Evolutionary conservation across 2,329 filamentous ascomycete species (phyloP).

Genomic region (Dothideomycetes sp.): DNA sequence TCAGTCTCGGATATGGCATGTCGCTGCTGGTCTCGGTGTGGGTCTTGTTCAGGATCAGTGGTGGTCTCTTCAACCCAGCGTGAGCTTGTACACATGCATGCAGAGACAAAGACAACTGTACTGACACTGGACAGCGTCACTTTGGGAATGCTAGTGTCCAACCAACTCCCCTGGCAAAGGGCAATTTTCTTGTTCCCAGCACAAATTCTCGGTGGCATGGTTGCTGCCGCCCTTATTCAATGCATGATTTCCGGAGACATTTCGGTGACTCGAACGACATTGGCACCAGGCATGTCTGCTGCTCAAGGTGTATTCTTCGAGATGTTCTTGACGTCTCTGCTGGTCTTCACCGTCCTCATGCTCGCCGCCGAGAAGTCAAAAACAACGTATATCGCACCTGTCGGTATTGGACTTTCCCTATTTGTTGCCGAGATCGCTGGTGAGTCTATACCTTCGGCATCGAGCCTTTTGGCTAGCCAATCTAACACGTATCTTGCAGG

Average conservation of each 20-base stretch:
- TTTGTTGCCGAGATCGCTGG: slow-evolving; percentile 21
- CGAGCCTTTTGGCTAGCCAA: too few relatives aligned
- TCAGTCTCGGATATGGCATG: slow-evolving; percentile 25
- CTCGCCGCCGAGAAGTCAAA: slow-evolving; percentile 29
- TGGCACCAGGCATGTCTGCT: slow-evolving; percentile 21
- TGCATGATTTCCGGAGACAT: slow-evolving; percentile 25
- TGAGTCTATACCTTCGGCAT: background rate
- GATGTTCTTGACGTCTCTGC: slow-evolving; percentile 25
- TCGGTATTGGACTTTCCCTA: slow-evolving; percentile 20
- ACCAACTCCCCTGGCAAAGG: slow-evolving; percentile 20
- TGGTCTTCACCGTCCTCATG: slow-evolving; percentile 28
- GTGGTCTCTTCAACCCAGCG: slow-evolving; percentile 22
- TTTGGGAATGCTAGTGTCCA: slow-evolving; percentile 23
- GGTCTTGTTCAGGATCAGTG: slow-evolving; percentile 23
- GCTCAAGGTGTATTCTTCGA: slow-evolving; percentile 27
- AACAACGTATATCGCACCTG: slow-evolving; percentile 23
- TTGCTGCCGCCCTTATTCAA: slow-evolving; percentile 23
- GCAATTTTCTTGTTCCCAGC: slow-evolving; percentile 22
- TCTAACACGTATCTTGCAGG: slow-evolving; percentile 14
- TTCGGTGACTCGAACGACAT: slow-evolving; percentile 21
- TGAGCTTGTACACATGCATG: background rate
- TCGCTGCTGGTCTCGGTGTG: slow-evolving; percentile 25
- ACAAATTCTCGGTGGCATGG: slow-evolving; percentile 25
- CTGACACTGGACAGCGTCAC: slow-evolving; percentile 17
- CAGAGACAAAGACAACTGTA: background rate